phyloP scores from a whole-genome alignment of 2,329 filamentous ascomycete genomes.

The Colletotrichum tropicicola region DNA sequence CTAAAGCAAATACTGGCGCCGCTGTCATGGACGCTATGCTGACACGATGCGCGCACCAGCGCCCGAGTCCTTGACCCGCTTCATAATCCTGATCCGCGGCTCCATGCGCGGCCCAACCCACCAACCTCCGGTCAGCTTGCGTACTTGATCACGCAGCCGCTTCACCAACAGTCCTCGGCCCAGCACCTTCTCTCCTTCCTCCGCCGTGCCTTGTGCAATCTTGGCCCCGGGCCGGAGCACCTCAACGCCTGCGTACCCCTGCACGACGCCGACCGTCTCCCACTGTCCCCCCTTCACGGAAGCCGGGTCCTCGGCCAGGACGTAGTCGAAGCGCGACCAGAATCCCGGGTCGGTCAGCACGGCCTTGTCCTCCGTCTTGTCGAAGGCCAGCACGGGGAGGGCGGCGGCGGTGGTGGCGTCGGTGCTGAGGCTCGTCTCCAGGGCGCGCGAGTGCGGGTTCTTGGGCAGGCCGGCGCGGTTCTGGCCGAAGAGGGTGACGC shows the following conservation, averaged over 20 bases:
- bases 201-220: conserved; percentile 4
- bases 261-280: conserved; percentile 64
- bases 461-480: conserved; percentile 49
- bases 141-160: conserved; percentile 50
- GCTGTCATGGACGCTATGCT: too few relatives aligned
- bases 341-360: conserved; percentile 59
- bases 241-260: conserved; percentile 68
- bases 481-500: conserved; percentile 72
- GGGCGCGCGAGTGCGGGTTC: conserved; percentile 36
- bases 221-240: conserved; percentile 58
- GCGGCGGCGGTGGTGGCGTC: conserved; percentile 33
- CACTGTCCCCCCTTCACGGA: conserved; percentile 59
- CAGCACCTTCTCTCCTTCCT: conserved; percentile 43
- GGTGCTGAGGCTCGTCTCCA: conserved; percentile 27
- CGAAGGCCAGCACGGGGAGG: conserved; percentile 52
- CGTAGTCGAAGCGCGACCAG: conserved; percentile 72
- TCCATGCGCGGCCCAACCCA: conserved; percentile 72
- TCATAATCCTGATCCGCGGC: conserved; percentile 62
- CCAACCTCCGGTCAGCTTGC: conserved; percentile 64
- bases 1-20: too few relatives aligned
- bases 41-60: conserved; percentile 19
- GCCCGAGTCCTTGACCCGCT: conserved; percentile 36
- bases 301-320: conserved; percentile 62
- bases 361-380: conserved; percentile 68
- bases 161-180: conserved; percentile 54